These are phyloP conservation scores for Polysphondylium violaceum DNA, from an alignment of 78 protist species.

Conservation along the genomic window DNA sequence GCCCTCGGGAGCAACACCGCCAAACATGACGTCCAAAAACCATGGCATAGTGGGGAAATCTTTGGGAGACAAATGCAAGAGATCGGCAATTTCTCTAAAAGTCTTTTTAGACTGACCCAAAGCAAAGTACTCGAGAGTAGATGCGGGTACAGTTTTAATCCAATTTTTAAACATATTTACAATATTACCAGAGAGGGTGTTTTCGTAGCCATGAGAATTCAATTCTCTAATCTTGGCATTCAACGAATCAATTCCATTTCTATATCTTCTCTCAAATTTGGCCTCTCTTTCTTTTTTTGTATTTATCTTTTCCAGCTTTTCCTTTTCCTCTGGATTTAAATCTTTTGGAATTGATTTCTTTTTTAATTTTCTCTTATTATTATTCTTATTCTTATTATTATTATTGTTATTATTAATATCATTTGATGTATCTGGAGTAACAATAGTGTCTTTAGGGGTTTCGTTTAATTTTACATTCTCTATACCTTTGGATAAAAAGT, in stretches of 20 bases:
- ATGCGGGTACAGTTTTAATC: constrained; percentile 24
- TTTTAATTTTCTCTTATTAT: background rate
- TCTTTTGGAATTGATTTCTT: background rate
- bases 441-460: too few species aligned
- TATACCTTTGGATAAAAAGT: too few species aligned
- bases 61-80: constrained; percentile 64
- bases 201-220: background rate
- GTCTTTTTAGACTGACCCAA: constrained; percentile 75
- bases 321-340: background rate
- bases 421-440: too few species aligned
- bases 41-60: constrained; percentile 54
- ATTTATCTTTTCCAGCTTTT: constrained; percentile 1
- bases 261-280: constrained; percentile 13
- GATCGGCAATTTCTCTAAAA: constrained; percentile 55
- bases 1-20: constrained; percentile 56
- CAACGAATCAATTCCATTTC: background rate
- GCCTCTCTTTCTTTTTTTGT: constrained; percentile 7
- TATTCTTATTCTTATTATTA: constrained; percentile 2
- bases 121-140: constrained; percentile 62
- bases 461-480: too few species aligned
- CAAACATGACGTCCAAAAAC: constrained; percentile 79
- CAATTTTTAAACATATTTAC: constrained; percentile 23
- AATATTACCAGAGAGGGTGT: constrained; percentile 43
- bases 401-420: constrained; percentile 21
- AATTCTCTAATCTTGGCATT: constrained; percentile 59